Evolutionary conservation across 805 yeast genomes (phyloP), one percentile per base, ranked within the genome.

Genomic region (Pichia californica): DNA sequence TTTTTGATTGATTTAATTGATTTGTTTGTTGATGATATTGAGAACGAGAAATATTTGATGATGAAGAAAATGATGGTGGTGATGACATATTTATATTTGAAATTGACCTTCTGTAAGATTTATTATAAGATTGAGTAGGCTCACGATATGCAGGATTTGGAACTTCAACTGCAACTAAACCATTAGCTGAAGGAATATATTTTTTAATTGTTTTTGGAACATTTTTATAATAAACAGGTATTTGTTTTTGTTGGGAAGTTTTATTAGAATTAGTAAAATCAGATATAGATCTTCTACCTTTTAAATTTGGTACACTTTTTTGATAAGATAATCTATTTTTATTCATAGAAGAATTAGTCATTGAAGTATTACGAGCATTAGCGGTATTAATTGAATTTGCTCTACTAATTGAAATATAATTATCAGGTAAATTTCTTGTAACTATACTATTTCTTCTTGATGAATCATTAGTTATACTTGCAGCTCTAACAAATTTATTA

Each of bases 171-270:
- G 81, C 70, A 39, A 80, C 74, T 43, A 83, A 68, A 13, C 93
- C 93, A 52, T 76, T 71, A 4, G 85, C 79, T 2, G 88, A 81
- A 2, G 93, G 91, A 36, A 83, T 71, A 63, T 83, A 83, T 49
- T 77, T 81, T 51, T 79, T 81, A 9, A 82, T 73, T 64, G 74
- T 81, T 43, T 66, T 73, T 13, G 68, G 67, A 15, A 51, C 42
- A 10, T 36, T 33, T 11, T 43, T 31, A 29, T 5, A 39, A 19
- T 18, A 30, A 15, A 29, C 28, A 15, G 25, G 23, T n/a, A 18
- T 20, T 31, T 31, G 44, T 21, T 26, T 8, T 35, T 31, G 18
- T 21, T 31, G 6, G 7, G 4, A 21, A n/a, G n/a, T n/a, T n/a
- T 19, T 18, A 15, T 33, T 31, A 14, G 46, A 31, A n/a, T 20